Evolutionary conservation across 257 asterid genomes (phyloP).

Genomic region (Linderniella brevidens): DNA sequence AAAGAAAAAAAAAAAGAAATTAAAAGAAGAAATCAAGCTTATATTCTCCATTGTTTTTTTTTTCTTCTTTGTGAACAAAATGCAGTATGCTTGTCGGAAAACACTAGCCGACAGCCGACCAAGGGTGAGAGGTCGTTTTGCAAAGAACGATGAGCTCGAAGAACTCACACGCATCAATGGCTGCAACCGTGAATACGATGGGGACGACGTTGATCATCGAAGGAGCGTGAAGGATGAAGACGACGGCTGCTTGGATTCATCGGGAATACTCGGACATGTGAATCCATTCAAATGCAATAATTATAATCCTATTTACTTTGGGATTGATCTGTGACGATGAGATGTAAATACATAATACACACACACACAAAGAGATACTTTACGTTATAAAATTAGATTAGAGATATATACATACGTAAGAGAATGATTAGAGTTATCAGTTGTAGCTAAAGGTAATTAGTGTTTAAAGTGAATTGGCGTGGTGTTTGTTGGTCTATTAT

Average conservation of each 20-base stretch:
- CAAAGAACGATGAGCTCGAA: conserved; percentile 4
- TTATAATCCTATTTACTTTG: not conserved
- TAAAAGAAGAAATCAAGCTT: too few relatives aligned
- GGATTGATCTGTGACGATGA: not conserved
- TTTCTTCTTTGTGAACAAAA: not conserved
- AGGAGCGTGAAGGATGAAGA: not conserved
- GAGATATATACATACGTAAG: too few relatives aligned
- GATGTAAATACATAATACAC: too few relatives aligned
- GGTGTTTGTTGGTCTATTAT: too few relatives aligned
- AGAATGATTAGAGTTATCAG: too few relatives aligned
- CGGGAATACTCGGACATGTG: not conserved
- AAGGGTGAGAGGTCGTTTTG: conserved; percentile 2
- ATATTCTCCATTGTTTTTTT: too few relatives aligned
- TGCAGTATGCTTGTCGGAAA: conserved; percentile 4
- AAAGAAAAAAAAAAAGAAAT: too few relatives aligned
- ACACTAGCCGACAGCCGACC: conserved; percentile 4
- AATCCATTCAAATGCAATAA: not conserved
- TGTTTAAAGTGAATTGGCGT: too few relatives aligned
- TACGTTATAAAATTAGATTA: too few relatives aligned
- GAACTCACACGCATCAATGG: not conserved
- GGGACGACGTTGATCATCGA: not conserved
- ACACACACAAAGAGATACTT: too few relatives aligned
- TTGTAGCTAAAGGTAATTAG: too few relatives aligned
- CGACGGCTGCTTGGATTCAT: not conserved
- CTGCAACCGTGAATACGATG: not conserved